Conservation (phyloP, 768 basidiomycete genomes). For the Suillus cothurnatus region DNA sequence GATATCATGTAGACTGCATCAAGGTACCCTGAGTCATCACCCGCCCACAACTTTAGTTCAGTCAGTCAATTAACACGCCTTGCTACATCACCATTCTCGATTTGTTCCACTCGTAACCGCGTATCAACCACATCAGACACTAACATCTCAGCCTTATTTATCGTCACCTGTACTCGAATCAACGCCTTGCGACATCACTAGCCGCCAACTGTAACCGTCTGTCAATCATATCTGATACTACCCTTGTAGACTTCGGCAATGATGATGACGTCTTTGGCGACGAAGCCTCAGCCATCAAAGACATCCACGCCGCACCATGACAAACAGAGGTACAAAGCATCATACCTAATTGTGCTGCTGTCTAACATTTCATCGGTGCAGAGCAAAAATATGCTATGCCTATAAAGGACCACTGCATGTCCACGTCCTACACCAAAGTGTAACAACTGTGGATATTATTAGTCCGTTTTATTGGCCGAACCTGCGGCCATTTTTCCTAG, state of each 20-base stretch:
- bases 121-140: not conserved
- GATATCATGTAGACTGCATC: not conserved
- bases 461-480: not conserved
- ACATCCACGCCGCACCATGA: no score
- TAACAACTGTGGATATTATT: not conserved
- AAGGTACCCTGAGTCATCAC: not conserved
- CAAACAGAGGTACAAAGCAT: not conserved
- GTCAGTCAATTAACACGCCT: not conserved
- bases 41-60: not conserved
- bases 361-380: not conserved
- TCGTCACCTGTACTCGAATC: no score
- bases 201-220: no score
- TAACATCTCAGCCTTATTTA: not conserved
- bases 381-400: not conserved
- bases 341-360: not conserved
- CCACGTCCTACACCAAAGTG: not conserved
- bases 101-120: not conserved
- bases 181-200: no score
- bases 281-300: not conserved
- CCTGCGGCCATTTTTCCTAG: no score
- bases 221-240: no score
- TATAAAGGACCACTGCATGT: not conserved
- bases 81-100: not conserved
- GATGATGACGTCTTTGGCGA: not conserved
- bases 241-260: not conserved